These are phyloP conservation scores for Thelonectria olida DNA, from an alignment of 2,329 filamentous ascomycete genomes.

Conservation along the genomic window DNA sequence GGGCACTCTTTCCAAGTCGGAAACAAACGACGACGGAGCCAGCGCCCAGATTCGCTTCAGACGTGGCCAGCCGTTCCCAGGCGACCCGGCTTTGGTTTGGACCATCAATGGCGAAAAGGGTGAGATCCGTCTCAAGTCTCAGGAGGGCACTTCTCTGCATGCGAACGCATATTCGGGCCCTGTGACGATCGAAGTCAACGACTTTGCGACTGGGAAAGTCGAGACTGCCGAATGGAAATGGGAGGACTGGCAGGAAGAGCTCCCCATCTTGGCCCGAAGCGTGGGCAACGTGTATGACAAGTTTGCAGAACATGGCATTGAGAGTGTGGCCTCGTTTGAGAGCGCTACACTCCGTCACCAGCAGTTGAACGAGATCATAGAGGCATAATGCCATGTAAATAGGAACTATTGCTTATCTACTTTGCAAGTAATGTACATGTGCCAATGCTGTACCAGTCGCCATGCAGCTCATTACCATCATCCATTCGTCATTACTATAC, in stretches of 20 bases:
- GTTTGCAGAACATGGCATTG: conserved; percentile 50
- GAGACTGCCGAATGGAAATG: conserved; percentile 55
- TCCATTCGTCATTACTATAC: neutral
- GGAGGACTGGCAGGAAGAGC: conserved; percentile 55
- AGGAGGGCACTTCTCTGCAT: conserved; percentile 41
- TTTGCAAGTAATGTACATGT: no score
- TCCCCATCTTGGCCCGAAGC: conserved; percentile 55
- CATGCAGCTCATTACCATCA: neutral
- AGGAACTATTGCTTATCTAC: no score
- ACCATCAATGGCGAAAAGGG: conserved; percentile 61
- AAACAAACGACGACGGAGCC: conserved; percentile 44
- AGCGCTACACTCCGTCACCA: conserved; percentile 57
- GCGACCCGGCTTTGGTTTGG: conserved; percentile 57
- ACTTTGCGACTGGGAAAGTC: conserved; percentile 56
- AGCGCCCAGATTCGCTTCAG: conserved; percentile 56
- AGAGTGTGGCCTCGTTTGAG: conserved; percentile 47
- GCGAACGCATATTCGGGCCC: conserved; percentile 47
- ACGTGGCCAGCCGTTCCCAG: conserved; percentile 59
- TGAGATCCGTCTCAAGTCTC: conserved; percentile 54
- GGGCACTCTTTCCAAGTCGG: conserved; percentile 46
- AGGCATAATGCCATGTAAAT: neutral
- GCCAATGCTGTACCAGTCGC: no score
- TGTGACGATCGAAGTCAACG: conserved; percentile 60
- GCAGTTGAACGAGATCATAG: conserved; percentile 51
- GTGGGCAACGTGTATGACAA: conserved; percentile 67